Base-by-base conservation (phyloP, 352 stramenopile species). In the Phytophthora constricta region DNA sequence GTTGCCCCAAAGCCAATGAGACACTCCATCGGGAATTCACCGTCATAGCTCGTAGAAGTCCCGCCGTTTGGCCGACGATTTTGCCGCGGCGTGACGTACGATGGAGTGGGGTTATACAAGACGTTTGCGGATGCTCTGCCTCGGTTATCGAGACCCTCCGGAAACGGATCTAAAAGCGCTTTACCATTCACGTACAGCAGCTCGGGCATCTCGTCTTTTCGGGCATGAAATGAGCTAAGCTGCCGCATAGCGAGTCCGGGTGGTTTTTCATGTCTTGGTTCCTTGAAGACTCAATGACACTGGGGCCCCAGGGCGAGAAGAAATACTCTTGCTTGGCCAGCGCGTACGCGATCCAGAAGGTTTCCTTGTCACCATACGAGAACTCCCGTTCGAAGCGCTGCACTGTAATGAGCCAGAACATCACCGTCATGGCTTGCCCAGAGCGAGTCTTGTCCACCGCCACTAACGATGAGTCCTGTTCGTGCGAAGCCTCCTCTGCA, bases 391-490 rank as follows among this genome's bases (percentile, higher is more conserved):
- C 51, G 31, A 87, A 86, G 5, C 78, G 72, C 47, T 80, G 71
- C 47, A 86, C 58, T 1, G 65, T 78, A 52, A 87, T 77, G 14
- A 90, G 69, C 67, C 79, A 85, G 68, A 79, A 86, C 31, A 90
- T 68, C 16, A 90, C 68, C 5, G 78, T 47, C 63, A 86, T 70
- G 0, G 77, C 76, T 25, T 73, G 48, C 2, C 68, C 72, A 0
- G 68, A 55, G 7, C 72, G 59, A 9, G 71, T 66, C 46, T 83
- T 83, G 48, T 83, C 64, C 26, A 89, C 59, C 10, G 79, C 50
- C 11, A 91, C 70, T 34, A 91, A 76, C 14, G 82, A 91, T 67
- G 82, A 88, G 61, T 88, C 74, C 65, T 82, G 72, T 27, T 90
- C 81, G 53, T 90, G 84, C 43, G 72, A 81, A 2, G 77, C 76